Base-by-base conservation (phyloP, 345 rosid genomes). In the Acer yangbiense region DNA sequence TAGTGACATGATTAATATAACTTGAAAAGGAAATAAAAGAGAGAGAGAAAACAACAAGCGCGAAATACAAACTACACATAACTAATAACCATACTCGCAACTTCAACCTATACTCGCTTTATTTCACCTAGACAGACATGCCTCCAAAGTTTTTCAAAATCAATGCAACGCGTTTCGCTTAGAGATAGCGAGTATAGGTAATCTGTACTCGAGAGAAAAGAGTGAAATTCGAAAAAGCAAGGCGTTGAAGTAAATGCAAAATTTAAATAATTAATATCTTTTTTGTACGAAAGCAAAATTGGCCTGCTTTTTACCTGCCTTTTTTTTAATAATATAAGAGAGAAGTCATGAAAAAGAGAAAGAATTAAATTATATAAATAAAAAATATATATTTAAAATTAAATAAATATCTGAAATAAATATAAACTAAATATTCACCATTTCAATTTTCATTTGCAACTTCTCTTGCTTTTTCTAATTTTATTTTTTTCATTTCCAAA, bases 241-340 rank as follows among this genome's bases (percentile, higher is more conserved):
- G 61, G 72, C 72, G 72, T 75, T 75, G 71, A 75, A 76, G 78
- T 50, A 50, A 75, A 75, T 75, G 72, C 64, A 20, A 65, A 75
- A 32, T 65, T 65, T 60, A 75, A 65, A 66, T 74, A 63, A 66
- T 54, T 57, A 18, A 39, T 76, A 67, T 41, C 18, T 71, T 35
- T 64, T 77, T 20, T 23, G 76, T 10, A 46, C 35, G 46, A 78
- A 78, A 78, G 79, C 77, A 75, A 82, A 82, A 57, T 52, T 29
- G 60, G 71, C 58, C 75, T 32, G 66, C 70, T 72, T 72, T 65
- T 72, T 65, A 72, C 85, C 76, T 66, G 79, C 76, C 52, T 70
- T 81, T 63, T 63, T 82, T 41, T 39, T 46, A 73, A 54, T 54
- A 54, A 14, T 62, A 73, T 69, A 17, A 62, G 63, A 6, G 35